These are phyloP conservation scores for Podila clonocystis DNA, from an alignment of 192 early-diverging fungal species.

Conservation along the genomic window DNA sequence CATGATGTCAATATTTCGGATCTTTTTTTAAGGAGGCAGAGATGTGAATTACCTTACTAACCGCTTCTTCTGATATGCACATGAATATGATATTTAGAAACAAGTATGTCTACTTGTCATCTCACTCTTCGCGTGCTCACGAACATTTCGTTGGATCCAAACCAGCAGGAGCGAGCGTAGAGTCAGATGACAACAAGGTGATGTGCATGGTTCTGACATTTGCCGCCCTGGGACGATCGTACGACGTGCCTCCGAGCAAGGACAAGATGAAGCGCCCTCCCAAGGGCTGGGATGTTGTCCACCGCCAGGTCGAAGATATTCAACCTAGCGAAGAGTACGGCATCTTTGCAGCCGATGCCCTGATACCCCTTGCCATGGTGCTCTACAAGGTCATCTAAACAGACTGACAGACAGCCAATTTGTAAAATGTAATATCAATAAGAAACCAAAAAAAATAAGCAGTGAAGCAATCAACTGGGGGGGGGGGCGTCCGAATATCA, in stretches of 20 bases:
- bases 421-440: neutral
- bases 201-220: slow-evolving; percentile 46
- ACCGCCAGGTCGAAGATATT: slow-evolving; percentile 15
- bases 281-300: slow-evolving; percentile 38
- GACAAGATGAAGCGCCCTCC: slow-evolving; percentile 44
- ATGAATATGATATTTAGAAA: slow-evolving; percentile 5
- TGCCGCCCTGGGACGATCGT: slow-evolving; percentile 26
- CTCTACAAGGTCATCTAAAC: slow-evolving; percentile 37
- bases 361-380: slow-evolving; percentile 46
- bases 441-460: too few relatives aligned
- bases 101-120: slow-evolving; percentile 34
- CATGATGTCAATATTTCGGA: neutral
- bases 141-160: slow-evolving; percentile 16
- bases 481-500: too few relatives aligned
- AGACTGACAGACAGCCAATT: neutral
- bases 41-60: neutral
- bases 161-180: neutral
- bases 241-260: slow-evolving; percentile 29
- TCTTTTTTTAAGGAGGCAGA: neutral
- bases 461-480: too few relatives aligned
- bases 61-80: neutral
- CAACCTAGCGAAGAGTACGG: slow-evolving; percentile 34
- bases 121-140: slow-evolving; percentile 37
- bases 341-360: slow-evolving; percentile 42
- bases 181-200: slow-evolving; percentile 30